These are phyloP conservation scores for Ganoderma boninense DNA, from an alignment of 1,284 basidiomycete species.

Conservation along the genomic window DNA sequence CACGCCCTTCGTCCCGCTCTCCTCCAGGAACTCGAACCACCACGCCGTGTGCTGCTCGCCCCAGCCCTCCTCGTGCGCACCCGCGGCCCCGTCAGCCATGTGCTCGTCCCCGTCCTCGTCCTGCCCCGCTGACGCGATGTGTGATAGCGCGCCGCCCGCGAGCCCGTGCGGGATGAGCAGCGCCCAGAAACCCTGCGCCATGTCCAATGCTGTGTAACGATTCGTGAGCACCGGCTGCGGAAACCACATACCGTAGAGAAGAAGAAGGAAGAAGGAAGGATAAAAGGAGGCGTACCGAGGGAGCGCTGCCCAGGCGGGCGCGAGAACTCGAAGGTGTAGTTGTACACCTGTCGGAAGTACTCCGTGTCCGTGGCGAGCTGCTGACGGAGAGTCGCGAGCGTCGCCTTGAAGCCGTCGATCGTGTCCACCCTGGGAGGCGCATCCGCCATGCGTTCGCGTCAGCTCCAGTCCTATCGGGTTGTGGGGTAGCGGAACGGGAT, in stretches of 20 bases:
- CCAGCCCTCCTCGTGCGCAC: conserved; percentile 63
- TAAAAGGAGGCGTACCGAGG: conserved; percentile 55
- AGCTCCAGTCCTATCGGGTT: not conserved
- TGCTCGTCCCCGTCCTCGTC: conserved; percentile 58
- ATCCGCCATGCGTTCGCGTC: not conserved
- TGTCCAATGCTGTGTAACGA: conserved; percentile 62
- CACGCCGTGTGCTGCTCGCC: conserved; percentile 70
- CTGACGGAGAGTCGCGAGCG: conserved; percentile 65
- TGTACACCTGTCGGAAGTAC: conserved; percentile 91
- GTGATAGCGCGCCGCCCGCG: conserved; percentile 70
- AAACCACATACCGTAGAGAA: not conserved
- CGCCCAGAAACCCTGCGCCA: conserved; percentile 86
- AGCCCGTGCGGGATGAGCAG: conserved; percentile 86
- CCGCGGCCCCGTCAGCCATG: conserved; percentile 35
- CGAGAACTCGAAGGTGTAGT: conserved; percentile 89
- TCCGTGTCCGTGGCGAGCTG: conserved; percentile 73
- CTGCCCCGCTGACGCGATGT: conserved; percentile 49
- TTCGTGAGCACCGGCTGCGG: not conserved
- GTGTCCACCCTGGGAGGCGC: conserved; percentile 55
- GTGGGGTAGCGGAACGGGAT: too few species aligned
- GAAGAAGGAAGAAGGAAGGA: not conserved
- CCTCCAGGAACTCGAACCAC: conserved; percentile 87
- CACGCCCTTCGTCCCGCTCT: conserved; percentile 81
- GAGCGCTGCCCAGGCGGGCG: conserved; percentile 80
- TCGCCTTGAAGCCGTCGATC: conserved; percentile 69